These are phyloP conservation scores for Coccomyxa subellipsoidea DNA, from an alignment of 163 green algal genomes.

Conservation along the genomic window DNA sequence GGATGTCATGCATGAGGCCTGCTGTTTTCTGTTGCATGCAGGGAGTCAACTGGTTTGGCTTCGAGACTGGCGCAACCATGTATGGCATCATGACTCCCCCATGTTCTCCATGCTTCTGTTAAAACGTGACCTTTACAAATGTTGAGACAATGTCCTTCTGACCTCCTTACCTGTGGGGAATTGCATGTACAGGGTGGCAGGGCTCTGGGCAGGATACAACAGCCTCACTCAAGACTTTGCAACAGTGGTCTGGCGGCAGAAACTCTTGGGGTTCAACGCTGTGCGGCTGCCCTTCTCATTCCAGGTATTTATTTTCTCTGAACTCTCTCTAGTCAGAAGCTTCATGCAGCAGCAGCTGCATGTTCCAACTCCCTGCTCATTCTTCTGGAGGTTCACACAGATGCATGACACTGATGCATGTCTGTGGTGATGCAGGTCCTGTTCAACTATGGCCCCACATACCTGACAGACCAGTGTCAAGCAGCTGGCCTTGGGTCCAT, in stretches of 20 bases:
- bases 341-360: background rate
- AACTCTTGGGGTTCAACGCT: slow-evolving; percentile 60
- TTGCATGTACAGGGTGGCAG: slow-evolving; percentile 19
- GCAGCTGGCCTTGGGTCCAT: background rate
- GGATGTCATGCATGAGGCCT: no score
- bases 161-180: background rate
- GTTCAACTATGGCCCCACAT: background rate
- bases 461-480: background rate
- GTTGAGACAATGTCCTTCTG: background rate
- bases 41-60: slow-evolving; percentile 44
- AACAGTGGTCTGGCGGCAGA: slow-evolving; percentile 38
- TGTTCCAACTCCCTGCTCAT: background rate
- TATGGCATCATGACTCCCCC: background rate
- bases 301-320: background rate
- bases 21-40: slow-evolving; percentile 15
- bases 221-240: slow-evolving; percentile 35
- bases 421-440: background rate
- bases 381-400: no score
- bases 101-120: no score
- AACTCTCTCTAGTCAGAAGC: background rate
- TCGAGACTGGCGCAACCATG: slow-evolving; percentile 23
- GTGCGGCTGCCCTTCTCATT: slow-evolving; percentile 57
- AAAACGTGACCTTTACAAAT: background rate
- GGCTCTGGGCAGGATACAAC: slow-evolving; percentile 23
- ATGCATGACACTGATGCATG: background rate